A percentile compares a stretch with the other conserved stretches of the same genome.
These are phyloP conservation scores for Tuber indicum DNA, from an alignment of 495 filamentous ascomycete species.

Conservation along the genomic window DNA sequence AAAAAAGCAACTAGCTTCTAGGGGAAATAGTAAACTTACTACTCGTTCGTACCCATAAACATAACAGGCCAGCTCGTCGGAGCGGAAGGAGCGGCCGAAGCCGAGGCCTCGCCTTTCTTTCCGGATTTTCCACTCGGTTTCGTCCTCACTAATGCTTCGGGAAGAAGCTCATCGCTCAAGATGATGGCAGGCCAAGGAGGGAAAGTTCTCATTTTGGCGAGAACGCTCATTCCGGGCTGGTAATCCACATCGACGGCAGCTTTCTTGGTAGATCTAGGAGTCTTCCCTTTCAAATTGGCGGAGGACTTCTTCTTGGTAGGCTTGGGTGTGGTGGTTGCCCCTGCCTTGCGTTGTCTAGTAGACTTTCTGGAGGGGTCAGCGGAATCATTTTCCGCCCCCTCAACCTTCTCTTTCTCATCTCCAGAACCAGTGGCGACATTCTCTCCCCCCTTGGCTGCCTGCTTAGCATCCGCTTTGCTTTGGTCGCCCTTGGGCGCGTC, in stretches of 20 bases:
- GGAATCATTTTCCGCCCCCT: slow-evolving; percentile 31
- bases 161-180: slow-evolving; percentile 37
- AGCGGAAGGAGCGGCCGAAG: slow-evolving; percentile 4
- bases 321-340: slow-evolving; percentile 22
- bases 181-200: slow-evolving; percentile 41
- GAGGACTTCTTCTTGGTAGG: slow-evolving; percentile 36
- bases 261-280: slow-evolving; percentile 26
- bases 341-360: slow-evolving; percentile 5
- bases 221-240: slow-evolving; percentile 32
- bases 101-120: slow-evolving; percentile 23
- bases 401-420: slow-evolving; percentile 22
- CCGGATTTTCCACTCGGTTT: slow-evolving; percentile 27
- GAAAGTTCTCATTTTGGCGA: slow-evolving; percentile 42
- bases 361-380: slow-evolving; percentile 19
- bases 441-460: slow-evolving; percentile 14
- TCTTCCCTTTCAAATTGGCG: slow-evolving; percentile 36
- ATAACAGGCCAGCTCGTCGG: slow-evolving; percentile 34
- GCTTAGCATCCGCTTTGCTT: slow-evolving; percentile 16
- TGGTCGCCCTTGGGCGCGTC: slow-evolving; percentile 34
- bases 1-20: slow-evolving; percentile 6
- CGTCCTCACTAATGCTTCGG: slow-evolving; percentile 30
- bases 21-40: slow-evolving; percentile 28
- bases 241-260: slow-evolving; percentile 35
- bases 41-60: slow-evolving; percentile 41
- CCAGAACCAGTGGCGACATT: slow-evolving; percentile 9